Evolutionary conservation across 768 basidiomycete genomes (phyloP).

Genomic region (Tephrocybe sp.): DNA sequence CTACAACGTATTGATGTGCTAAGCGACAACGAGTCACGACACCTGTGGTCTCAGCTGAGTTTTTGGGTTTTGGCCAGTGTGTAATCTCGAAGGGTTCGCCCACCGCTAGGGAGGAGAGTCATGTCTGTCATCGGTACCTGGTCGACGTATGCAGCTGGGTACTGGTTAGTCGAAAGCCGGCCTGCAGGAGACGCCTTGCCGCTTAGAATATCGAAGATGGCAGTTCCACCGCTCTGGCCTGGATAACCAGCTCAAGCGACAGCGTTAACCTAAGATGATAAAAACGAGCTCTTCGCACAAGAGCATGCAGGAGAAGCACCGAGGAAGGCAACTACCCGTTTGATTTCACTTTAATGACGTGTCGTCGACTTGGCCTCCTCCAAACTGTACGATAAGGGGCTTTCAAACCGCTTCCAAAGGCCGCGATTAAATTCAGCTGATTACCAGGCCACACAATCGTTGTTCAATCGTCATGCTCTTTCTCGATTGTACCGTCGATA

Average conservation of each 20-base stretch:
- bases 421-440: conserved; percentile 46
- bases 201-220: conserved; percentile 47
- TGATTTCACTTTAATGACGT: conserved; percentile 40
- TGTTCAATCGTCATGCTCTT: conserved; percentile 43
- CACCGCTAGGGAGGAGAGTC: conserved; percentile 44
- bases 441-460: conserved; percentile 53
- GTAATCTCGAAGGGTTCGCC: conserved; percentile 39
- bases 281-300: background rate
- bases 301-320: background rate
- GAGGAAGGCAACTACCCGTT: conserved; percentile 27
- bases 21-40: background rate
- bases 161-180: conserved; percentile 52
- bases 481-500: conserved; percentile 47
- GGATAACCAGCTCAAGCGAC: conserved; percentile 59
- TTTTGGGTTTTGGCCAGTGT: conserved; percentile 35
- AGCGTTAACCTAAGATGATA: conserved; percentile 40
- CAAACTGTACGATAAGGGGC: conserved; percentile 54
- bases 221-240: conserved; percentile 52
- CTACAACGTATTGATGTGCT: no score
- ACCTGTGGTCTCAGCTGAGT: background rate
- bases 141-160: conserved; percentile 44
- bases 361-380: conserved; percentile 55
- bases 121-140: conserved; percentile 58
- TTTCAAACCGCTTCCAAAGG: conserved; percentile 45
- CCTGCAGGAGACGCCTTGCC: conserved; percentile 54